Evolutionary conservation across 257 asterid species (phyloP).

Genomic region (Plectranthus barbatus): DNA sequence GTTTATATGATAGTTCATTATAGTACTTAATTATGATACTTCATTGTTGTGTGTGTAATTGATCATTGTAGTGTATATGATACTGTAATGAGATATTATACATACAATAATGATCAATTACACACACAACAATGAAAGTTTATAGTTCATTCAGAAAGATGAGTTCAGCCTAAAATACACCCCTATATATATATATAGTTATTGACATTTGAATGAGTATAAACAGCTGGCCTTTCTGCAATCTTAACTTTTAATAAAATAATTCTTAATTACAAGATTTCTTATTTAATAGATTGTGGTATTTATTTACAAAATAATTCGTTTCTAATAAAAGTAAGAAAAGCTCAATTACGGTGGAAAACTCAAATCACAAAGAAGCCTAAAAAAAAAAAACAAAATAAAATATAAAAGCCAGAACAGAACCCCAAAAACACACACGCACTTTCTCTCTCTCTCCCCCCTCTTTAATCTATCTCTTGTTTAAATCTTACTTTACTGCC

Average conservation of each 20-base stretch:
- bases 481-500: constrained; percentile 8
- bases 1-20: no score
- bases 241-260: background rate
- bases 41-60: no score
- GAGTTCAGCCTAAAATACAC: no score
- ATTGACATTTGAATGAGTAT: constrained; percentile 11
- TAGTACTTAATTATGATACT: no score
- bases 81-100: no score
- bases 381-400: background rate
- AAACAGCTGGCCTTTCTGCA: constrained; percentile 7
- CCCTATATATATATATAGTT: no score
- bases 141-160: no score
- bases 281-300: background rate
- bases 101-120: no score
- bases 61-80: no score
- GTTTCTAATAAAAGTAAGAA: background rate
- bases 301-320: background rate
- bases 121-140: no score
- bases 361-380: background rate
- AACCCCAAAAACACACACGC: background rate
- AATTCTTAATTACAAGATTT: no score
- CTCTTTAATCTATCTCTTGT: constrained; percentile 9
- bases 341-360: background rate
- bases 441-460: background rate
- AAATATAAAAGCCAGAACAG: background rate